Base-by-base conservation (phyloP, 106 monocot genomes). In the Gastrodia elata region DNA sequence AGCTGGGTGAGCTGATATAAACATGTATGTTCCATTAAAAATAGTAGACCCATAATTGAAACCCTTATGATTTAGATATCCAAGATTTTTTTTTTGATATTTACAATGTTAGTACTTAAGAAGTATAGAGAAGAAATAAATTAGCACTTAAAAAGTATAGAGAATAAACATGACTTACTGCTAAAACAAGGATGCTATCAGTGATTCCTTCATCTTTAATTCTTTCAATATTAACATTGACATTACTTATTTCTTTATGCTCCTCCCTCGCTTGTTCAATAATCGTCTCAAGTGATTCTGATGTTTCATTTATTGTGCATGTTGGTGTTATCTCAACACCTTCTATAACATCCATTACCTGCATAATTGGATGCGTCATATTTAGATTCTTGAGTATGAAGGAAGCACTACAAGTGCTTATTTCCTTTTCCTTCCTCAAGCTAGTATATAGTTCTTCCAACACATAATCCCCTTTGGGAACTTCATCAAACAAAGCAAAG, bases 381-480 rank as follows among this genome's bases (percentile, higher is more conserved):
- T 78, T 77, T 36, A 95, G 79, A 65, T 79, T 78, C 74, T 85
- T 91, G 49, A 95, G 68, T 16, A 91, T 80, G 22, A 80, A 82
- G 1, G 86, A 42, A 37, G 96, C 96, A 38, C 81, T 88, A 37
- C 86, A 90, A 27, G 82, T 83, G 18, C 84, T 84, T 26, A 83
- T 25, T 14, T 13, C 76, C 10, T 77, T 74, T 13, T 18, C 75
- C 74, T 79, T 61, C 64, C 81, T 84, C 76, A 90, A 61, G 37
- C 78, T 86, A 27, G 76, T 84, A 6, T 82, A 84, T 59, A 96
- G 44, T 44, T 88, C 87, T 76, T 88, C 86, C 28, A 96, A 25
- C 2, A 96, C 96, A 46, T 88, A 90, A 69, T 96, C 96, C 33
- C 96, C 96, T 57, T 96, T 96, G 8, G 92, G 96, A 11, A 92